Conservation (phyloP, 257 asterid species). For the Solanum tacnaense region DNA sequence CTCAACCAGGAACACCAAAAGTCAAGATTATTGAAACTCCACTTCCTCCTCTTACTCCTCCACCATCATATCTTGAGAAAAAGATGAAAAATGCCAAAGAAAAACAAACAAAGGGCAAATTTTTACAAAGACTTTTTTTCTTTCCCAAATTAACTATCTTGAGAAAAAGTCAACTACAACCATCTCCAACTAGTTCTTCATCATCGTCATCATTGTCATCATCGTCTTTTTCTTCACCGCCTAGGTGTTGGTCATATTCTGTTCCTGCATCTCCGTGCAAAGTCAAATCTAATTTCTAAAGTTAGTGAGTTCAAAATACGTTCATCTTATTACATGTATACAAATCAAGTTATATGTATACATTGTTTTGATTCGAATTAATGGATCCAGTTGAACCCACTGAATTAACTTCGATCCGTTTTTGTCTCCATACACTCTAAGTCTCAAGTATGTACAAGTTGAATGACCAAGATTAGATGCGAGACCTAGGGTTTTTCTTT, state of each 20-base stretch:
- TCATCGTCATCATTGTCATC: not conserved
- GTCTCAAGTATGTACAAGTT: not conserved
- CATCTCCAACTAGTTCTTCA: not conserved
- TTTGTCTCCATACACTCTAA: not conserved
- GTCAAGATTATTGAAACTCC: constrained; percentile 1
- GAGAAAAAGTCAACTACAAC: not conserved
- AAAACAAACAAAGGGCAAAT: not conserved
- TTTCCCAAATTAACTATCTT: constrained; percentile 11
- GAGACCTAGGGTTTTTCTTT: not conserved
- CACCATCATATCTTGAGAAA: constrained; percentile 18
- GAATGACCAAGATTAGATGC: not conserved
- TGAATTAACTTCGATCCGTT: not conserved
- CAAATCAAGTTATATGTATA: not conserved
- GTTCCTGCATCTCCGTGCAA: constrained; percentile 14
- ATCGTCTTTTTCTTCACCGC: constrained; percentile 2
- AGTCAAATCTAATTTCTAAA: not conserved
- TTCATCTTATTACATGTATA: not conserved
- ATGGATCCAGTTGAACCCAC: not conserved
- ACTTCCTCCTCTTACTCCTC: constrained; percentile 32
- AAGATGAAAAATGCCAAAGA: constrained; percentile 3
- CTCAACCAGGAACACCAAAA: constrained; percentile 31
- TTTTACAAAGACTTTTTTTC: constrained; percentile 2
- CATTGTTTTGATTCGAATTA: not conserved
- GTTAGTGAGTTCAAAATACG: not conserved
- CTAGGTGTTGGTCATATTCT: constrained; percentile 10